Conservation (phyloP, 306 rosid genomes). For the Rubus idaeus region DNA sequence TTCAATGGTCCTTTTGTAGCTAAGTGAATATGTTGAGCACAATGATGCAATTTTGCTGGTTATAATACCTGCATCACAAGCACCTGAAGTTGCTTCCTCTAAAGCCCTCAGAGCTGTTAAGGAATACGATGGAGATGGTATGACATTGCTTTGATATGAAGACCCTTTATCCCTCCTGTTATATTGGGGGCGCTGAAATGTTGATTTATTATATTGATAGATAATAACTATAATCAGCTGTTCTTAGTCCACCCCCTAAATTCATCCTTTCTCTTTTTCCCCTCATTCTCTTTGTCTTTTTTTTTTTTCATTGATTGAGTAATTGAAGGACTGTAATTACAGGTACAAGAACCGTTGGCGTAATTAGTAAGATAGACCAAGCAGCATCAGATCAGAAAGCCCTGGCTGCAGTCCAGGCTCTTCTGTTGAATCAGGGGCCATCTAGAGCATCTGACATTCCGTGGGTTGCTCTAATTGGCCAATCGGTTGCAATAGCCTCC, state of each 20-base stretch:
- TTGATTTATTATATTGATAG: neutral
- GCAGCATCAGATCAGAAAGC: slow-evolving; percentile 88
- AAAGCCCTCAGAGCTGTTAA: slow-evolving; percentile 79
- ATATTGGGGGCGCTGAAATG: neutral
- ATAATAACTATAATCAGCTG: neutral
- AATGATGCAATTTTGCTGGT: slow-evolving; percentile 89
- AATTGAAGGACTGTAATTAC: slow-evolving; percentile 20
- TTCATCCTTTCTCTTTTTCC: slow-evolving; percentile 12
- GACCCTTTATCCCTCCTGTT: neutral
- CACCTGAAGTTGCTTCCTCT: slow-evolving; percentile 84
- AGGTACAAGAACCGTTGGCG: slow-evolving; percentile 94
- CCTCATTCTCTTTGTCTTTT: neutral
- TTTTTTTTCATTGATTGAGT: slow-evolving; percentile 20
- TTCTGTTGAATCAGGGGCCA: slow-evolving; percentile 89
- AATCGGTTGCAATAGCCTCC: slow-evolving; percentile 89
- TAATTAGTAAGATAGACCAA: slow-evolving; percentile 93
- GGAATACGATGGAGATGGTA: slow-evolving; percentile 91
- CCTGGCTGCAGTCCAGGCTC: slow-evolving; percentile 93
- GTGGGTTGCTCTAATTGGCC: slow-evolving; percentile 97
- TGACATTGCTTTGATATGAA: slow-evolving; percentile 14
- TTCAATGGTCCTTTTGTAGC: slow-evolving; percentile 50
- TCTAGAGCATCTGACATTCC: slow-evolving; percentile 76
- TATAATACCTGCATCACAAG: slow-evolving; percentile 88
- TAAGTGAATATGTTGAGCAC: slow-evolving; percentile 88
- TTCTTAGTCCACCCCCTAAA: neutral